Conservation (phyloP, 2,329 filamentous ascomycete species). For the Trichoderma oligosporum region DNA sequence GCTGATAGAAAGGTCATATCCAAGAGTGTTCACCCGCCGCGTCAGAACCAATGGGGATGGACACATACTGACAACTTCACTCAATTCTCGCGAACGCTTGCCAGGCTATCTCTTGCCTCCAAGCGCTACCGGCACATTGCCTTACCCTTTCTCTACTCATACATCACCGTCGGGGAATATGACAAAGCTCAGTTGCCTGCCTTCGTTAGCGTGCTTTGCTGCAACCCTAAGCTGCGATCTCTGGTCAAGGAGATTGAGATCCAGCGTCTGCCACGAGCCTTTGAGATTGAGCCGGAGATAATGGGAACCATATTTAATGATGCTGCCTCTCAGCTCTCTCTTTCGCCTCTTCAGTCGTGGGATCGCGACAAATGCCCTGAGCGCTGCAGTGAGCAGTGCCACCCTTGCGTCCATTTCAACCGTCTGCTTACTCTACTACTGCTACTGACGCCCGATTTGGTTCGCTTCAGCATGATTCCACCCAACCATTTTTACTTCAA, state of each 20-base stretch:
- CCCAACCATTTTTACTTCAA: not conserved
- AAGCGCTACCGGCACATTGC: not conserved
- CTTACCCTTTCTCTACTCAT: not conserved
- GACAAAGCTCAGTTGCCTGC: not conserved
- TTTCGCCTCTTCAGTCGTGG: not conserved
- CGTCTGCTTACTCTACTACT: not conserved
- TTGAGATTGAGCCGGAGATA: not conserved
- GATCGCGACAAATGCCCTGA: not conserved
- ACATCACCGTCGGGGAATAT: not conserved
- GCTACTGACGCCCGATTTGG: not conserved
- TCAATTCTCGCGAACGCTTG: not conserved
- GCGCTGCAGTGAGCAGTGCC: not conserved
- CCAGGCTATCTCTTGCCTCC: not conserved
- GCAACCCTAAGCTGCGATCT: not conserved
- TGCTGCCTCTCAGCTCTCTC: not conserved
- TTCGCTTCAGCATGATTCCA: not conserved
- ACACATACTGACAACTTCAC: conserved; percentile 7
- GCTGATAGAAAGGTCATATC: not conserved
- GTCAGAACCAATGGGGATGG: not conserved
- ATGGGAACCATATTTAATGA: not conserved
- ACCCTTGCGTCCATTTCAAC: not conserved
- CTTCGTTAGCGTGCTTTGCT: not conserved
- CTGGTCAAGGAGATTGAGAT: not conserved
- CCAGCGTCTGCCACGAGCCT: not conserved
- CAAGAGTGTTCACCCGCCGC: not conserved